phyloP scores from a whole-genome alignment of 2,329 filamentous ascomycete species.

The Penicillium sp. region DNA sequence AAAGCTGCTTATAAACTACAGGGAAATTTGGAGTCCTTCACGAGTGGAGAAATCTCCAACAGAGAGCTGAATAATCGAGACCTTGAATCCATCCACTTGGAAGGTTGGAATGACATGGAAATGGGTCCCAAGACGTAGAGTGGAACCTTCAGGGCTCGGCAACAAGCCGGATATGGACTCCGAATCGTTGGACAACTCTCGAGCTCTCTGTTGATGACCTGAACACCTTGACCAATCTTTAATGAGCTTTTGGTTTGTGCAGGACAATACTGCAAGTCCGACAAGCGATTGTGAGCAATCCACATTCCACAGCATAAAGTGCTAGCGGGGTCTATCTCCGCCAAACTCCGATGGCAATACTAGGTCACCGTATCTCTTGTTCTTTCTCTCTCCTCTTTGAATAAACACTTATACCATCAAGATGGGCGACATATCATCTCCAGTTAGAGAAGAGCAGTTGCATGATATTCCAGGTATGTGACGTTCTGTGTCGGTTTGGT shows the following conservation, averaged over 20 bases:
- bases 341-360: constrained; percentile 14
- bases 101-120: too few relatives aligned
- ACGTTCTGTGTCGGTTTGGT: neutral
- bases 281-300: neutral
- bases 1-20: neutral
- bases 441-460: neutral
- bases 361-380: constrained; percentile 4
- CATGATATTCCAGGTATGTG: constrained; percentile 11
- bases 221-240: too few relatives aligned
- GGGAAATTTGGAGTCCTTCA: constrained; percentile 6
- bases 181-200: neutral
- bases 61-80: constrained; percentile 5
- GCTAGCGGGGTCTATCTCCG: constrained; percentile 14
- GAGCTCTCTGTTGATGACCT: neutral
- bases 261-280: neutral
- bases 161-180: neutral
- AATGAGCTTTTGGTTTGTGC: too few relatives aligned
- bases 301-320: neutral
- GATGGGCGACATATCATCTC: constrained; percentile 6
- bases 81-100: neutral
- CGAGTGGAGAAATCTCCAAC: neutral
- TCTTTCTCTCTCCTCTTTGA: neutral
- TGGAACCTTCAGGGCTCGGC: too few relatives aligned
- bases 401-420: neutral
- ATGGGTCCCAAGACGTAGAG: too few relatives aligned